These are phyloP conservation scores for Straminergon stramineum DNA, from an alignment of 225 moss, liverwort and hornwort species.

Conservation along the genomic window DNA sequence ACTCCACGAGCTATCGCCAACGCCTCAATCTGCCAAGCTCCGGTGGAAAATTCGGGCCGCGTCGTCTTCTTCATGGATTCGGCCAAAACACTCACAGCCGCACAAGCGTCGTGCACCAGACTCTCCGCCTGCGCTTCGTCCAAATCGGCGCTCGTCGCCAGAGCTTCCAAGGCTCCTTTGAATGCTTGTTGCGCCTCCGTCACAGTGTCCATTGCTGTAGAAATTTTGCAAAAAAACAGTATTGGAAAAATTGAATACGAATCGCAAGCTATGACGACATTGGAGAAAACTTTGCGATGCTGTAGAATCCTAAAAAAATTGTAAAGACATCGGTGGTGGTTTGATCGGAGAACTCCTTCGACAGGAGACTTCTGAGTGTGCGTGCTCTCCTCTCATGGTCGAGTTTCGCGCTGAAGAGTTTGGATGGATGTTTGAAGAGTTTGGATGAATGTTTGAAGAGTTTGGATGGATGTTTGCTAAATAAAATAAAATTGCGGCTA, in stretches of 20 bases:
- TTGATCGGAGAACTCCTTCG: background rate
- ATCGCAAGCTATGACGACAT: background rate
- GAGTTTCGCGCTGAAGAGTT: background rate
- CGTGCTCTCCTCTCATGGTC: background rate
- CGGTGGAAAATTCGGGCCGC: background rate
- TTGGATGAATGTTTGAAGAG: background rate
- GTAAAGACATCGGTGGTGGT: background rate
- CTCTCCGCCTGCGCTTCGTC: constrained; percentile 21
- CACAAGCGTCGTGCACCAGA: constrained; percentile 12
- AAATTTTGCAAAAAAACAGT: background rate
- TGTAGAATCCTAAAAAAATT: background rate
- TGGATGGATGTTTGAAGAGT: background rate
- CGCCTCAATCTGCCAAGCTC: background rate
- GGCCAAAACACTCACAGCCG: constrained; percentile 2
- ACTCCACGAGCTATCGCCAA: constrained; percentile 1
- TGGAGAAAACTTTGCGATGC: too few species aligned
- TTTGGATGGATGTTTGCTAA: background rate
- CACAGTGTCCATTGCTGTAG: constrained; percentile 10
- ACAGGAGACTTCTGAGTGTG: background rate
- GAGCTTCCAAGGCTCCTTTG: constrained; percentile 1
- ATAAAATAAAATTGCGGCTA: background rate
- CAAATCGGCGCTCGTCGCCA: background rate
- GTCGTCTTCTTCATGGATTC: background rate
- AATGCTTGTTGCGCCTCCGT: constrained; percentile 12
- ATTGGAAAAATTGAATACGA: background rate